Percentiles rank a stretch among this genome's conserved stretches.
Evolutionary conservation across 169 alveolate species (phyloP).

Genomic region (Fabrea salina): DNA sequence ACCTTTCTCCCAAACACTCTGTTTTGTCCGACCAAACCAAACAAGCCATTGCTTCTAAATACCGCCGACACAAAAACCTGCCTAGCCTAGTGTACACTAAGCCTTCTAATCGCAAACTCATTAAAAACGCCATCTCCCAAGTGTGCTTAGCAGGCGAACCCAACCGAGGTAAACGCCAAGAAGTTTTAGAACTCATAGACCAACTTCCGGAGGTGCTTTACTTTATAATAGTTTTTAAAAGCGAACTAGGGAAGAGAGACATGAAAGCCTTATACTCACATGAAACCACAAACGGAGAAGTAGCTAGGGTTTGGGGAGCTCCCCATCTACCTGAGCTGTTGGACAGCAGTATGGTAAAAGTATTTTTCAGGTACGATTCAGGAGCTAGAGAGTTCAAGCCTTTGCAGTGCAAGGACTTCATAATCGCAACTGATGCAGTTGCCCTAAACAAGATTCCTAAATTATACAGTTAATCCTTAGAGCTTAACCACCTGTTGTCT

Average conservation of each 20-base stretch:
- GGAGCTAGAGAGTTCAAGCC: conserved; percentile 63
- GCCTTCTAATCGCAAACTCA: conserved; percentile 61
- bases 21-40: neutral
- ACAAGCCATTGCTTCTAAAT: neutral
- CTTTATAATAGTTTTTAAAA: conserved; percentile 61
- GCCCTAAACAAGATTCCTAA: conserved; percentile 31
- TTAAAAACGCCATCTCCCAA: conserved; percentile 68
- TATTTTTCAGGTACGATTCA: conserved; percentile 60
- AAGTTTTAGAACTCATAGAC: conserved; percentile 55
- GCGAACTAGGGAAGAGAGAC: conserved; percentile 55
- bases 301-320: conserved; percentile 35
- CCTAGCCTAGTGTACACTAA: conserved; percentile 41
- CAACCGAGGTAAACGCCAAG: conserved; percentile 63
- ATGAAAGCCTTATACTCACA: conserved; percentile 60
- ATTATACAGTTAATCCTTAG: too few species aligned
- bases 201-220: conserved; percentile 43
- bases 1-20: neutral
- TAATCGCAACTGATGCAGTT: conserved; percentile 47
- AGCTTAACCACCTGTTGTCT: conserved; percentile 20
- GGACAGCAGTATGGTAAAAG: conserved; percentile 39
- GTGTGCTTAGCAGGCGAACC: conserved; percentile 79
- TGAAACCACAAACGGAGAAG: conserved; percentile 41
- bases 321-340: conserved; percentile 42
- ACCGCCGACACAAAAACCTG: conserved; percentile 16
- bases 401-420: conserved; percentile 42